Evolutionary conservation across 352 stramenopile genomes (phyloP).

Genomic region (Phytopythium litorale): DNA sequence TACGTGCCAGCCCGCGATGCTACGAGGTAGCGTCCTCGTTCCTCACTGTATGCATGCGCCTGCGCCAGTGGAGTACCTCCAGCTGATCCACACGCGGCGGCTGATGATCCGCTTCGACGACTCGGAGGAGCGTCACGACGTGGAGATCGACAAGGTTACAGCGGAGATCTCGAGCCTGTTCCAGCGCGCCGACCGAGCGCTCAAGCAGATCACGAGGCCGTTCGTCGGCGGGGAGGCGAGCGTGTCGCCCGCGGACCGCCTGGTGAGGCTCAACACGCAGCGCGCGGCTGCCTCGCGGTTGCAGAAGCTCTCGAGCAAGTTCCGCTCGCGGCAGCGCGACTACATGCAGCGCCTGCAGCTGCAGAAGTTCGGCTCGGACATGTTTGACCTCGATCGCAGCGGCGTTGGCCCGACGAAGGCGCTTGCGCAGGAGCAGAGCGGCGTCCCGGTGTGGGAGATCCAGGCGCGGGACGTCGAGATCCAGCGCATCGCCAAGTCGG

Average conservation of each 20-base stretch:
- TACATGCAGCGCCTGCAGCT: conserved; percentile 69
- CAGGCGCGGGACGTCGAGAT: conserved; percentile 67
- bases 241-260: conserved; percentile 42
- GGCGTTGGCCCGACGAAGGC: conserved; percentile 14
- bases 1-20: conserved; percentile 18
- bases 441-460: conserved; percentile 32
- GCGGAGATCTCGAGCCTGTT: conserved; percentile 65
- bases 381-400: conserved; percentile 42
- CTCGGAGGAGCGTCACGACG: conserved; percentile 59
- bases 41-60: background rate
- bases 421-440: background rate
- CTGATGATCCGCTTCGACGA: conserved; percentile 84
- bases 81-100: conserved; percentile 67
- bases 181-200: conserved; percentile 53
- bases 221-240: conserved; percentile 46
- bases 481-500: conserved; percentile 70
- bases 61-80: conserved; percentile 70
- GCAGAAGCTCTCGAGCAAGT: conserved; percentile 58
- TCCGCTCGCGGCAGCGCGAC: conserved; percentile 62
- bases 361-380: conserved; percentile 69
- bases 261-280: conserved; percentile 68
- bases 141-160: conserved; percentile 64
- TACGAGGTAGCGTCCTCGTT: background rate
- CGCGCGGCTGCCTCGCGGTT: conserved; percentile 55
- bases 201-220: conserved; percentile 65